Evolutionary conservation across 495 filamentous ascomycete species (phyloP).

Genomic region (Cairneyella variabilis): DNA sequence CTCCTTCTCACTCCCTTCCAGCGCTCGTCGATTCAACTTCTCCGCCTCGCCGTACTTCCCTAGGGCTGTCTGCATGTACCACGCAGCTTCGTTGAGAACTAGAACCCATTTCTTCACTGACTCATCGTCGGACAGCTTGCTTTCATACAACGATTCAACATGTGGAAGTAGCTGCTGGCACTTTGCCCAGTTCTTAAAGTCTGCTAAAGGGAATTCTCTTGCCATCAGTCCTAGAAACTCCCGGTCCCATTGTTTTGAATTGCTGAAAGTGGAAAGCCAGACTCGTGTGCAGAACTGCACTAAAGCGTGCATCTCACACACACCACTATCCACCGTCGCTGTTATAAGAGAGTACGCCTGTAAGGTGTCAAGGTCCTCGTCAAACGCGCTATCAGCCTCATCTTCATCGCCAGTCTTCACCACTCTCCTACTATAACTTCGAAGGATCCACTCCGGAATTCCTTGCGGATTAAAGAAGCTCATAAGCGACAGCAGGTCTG

Average conservation of each 20-base stretch:
- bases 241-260: conserved; percentile 31
- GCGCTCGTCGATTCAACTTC: conserved; percentile 25
- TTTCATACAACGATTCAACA: not conserved
- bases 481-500: conserved; percentile 18
- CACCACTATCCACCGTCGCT: conserved; percentile 9
- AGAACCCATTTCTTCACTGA: not conserved
- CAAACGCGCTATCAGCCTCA: conserved; percentile 30
- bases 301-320: conserved; percentile 42
- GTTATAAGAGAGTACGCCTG: conserved; percentile 37
- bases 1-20: conserved; percentile 21
- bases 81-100: not conserved
- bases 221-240: conserved; percentile 34
- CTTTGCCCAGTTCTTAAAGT: conserved; percentile 25
- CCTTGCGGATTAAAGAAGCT: conserved; percentile 24
- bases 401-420: not conserved
- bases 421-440: not conserved
- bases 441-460: conserved; percentile 26
- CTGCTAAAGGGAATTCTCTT: conserved; percentile 33
- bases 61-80: not conserved
- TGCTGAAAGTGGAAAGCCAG: conserved; percentile 34
- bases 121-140: not conserved
- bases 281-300: conserved; percentile 40
- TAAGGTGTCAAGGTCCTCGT: conserved; percentile 37
- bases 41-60: conserved; percentile 19
- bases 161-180: conserved; percentile 25